These are phyloP conservation scores for Daldinia sp. DNA, from an alignment of 2,329 filamentous ascomycete genomes.

Conservation along the genomic window DNA sequence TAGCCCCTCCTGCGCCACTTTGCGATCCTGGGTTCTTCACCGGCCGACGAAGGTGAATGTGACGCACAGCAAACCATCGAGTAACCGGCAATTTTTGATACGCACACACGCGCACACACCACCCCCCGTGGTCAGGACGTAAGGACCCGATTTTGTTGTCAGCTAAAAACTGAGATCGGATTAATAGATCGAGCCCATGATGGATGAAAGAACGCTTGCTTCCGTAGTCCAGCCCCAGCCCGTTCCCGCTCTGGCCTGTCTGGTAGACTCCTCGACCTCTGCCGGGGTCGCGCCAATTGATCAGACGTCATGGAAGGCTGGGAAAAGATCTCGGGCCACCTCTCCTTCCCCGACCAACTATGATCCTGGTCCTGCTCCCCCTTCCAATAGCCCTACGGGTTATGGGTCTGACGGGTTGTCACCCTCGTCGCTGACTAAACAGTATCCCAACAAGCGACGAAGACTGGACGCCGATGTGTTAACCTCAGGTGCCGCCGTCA, in stretches of 20 bases:
- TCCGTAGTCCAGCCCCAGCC: constrained; percentile 16
- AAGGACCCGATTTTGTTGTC: constrained; percentile 14
- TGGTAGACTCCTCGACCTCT: constrained; percentile 17
- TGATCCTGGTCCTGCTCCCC: constrained; percentile 13
- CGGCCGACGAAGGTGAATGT: constrained; percentile 32
- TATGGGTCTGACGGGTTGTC: constrained; percentile 11
- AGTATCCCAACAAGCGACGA: constrained; percentile 7
- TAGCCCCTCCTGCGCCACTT: constrained; percentile 23
- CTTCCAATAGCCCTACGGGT: constrained; percentile 22
- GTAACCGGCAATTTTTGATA: constrained; percentile 33
- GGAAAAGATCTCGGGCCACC: constrained; percentile 30
- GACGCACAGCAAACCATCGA: constrained; percentile 21
- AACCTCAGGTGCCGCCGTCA: constrained; percentile 14
- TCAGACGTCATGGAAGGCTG: constrained; percentile 32
- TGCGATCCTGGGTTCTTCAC: constrained; percentile 12
- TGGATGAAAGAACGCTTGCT: constrained; percentile 32
- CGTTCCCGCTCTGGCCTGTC: constrained; percentile 18
- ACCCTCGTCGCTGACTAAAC: constrained; percentile 22
- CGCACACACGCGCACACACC: not conserved
- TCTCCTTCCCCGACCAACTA: constrained; percentile 16
- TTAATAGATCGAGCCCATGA: constrained; percentile 27
- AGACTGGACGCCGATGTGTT: constrained; percentile 16
- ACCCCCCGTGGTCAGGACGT: constrained; percentile 3
- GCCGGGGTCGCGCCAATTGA: constrained; percentile 32
- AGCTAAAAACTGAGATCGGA: constrained; percentile 30